Evolutionary conservation across 1,139 yeast species (phyloP).

Genomic region (Saccharomyces hybrid): DNA sequence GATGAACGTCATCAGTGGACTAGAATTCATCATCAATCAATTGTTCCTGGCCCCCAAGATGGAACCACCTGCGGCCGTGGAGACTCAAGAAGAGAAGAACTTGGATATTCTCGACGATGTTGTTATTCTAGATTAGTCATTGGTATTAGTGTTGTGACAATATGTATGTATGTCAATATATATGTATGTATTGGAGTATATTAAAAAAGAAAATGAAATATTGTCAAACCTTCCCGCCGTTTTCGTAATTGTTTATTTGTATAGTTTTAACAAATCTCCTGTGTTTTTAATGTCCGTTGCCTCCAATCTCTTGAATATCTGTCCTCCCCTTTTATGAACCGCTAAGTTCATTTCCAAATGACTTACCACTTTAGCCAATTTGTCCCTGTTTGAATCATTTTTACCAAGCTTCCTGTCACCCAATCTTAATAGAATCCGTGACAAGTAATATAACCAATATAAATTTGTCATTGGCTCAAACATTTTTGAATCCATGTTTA

Average conservation of each 20-base stretch:
- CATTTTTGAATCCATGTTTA: slow-evolving; percentile 22
- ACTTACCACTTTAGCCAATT: slow-evolving; percentile 6
- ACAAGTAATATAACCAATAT: slow-evolving; percentile 40
- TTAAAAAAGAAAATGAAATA: not conserved
- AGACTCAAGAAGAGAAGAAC: not conserved
- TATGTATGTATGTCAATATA: not conserved
- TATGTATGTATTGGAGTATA: not conserved
- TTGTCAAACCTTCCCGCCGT: not conserved
- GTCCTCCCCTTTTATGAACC: not conserved
- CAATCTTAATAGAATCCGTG: slow-evolving; percentile 7
- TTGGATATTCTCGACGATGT: slow-evolving; percentile 1
- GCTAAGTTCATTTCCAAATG: slow-evolving; percentile 6
- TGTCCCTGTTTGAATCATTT: not conserved
- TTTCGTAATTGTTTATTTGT: not conserved
- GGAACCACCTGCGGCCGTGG: not conserved
- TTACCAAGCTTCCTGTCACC: not conserved
- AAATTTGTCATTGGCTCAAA: slow-evolving; percentile 36
- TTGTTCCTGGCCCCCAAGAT: slow-evolving; percentile 6
- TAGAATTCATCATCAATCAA: slow-evolving; percentile 22
- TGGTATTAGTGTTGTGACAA: not conserved
- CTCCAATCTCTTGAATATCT: not conserved
- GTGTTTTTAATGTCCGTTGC: not conserved
- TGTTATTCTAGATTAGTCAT: not conserved
- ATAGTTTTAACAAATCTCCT: not conserved
- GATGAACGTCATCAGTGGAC: slow-evolving; percentile 21